Base-by-base conservation (phyloP, 139 green algal genomes). In the Tetradesmus lagerheimii region DNA sequence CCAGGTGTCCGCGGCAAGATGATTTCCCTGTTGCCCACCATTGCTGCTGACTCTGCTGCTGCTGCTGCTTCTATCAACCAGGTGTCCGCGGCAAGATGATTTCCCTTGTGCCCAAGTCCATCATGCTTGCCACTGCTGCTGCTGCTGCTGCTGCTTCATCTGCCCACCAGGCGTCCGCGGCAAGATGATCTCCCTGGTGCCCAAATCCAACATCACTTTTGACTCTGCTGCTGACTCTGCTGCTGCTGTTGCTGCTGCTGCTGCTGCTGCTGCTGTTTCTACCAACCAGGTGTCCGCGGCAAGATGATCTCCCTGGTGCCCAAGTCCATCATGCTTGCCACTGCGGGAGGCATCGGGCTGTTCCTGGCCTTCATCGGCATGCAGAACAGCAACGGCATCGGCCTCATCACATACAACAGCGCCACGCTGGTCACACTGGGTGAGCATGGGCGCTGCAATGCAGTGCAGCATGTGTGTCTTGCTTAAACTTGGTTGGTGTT, bases 361-460 rank as follows among this genome's bases (percentile, higher is more conserved):
- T 90, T 90, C 85, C 85, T 90, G 85, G 85, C 85, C 20, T 90
- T 90, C 67, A 87, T 87, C 12, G 82, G 96, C 95, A 86, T 97
- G 77, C 93, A 97, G 89, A 50, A 79, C n/a, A 80, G 85, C 43
- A 88, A 98, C 88, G 96, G 96, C 67, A 90, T 98, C 11, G 95
- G 94, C 4, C 77, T 98, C 1, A 86, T 97, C 23, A 90, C 92
- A 57, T 95, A 92, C 71, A 94, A 98, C 85, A 45, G 71, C 8
- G 93, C 95, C 53, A 98, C 96, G 1, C 82, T 95, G 14, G 92
- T 96, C n/a, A 82, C 64, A 23, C 84, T 89, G 1, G 81, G 77
- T 83, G 77, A 47, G n/a, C n/a, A n/a, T n/a, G n/a, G n/a, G n/a
- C n/a, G 77, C 20, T 20, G 15, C n/a, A n/a, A 11, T 34, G 62